Evolutionary conservation across 331 rosid species (phyloP), one percentile per base, ranked within the genome.

Genomic region (Rosa hybrid): DNA sequence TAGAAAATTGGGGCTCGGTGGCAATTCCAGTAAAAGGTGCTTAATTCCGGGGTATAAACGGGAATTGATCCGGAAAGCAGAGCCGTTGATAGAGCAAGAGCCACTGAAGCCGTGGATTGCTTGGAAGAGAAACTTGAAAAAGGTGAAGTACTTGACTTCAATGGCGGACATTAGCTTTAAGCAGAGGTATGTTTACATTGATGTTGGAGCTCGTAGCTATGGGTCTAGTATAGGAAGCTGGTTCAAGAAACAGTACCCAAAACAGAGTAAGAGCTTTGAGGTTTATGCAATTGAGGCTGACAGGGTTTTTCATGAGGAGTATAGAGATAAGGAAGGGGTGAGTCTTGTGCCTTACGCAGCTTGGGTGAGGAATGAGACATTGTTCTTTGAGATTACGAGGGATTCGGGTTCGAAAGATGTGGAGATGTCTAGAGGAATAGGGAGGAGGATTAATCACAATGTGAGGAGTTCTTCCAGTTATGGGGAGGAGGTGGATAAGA

Each of bases 291-390:
- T 90, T 68, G 92, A 90, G 56, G 92, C 91, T 4, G 92, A 91
- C 20, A 84, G 78, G 48, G 18, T 80, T 0, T 91, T 86, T 83
- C 94, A 90, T 50, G 83, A 72, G 60, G 90, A 87, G 81, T 90
- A 88, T 3, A 79, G 49, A 44, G 38, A 12, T 8, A 88, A 75
- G 53, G 82, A 84, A 76, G 88, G 85, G 56, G 84, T 91, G 0
- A 81, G 48, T 14, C 81, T 87, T 64, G 81, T 91, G 76, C 97
- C 94, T 27, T 88, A 77, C 65, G 92, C 90, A 10, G 97, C 92
- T 0, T 91, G 94, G 97, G 86, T 91, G 74, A 86, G 91, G 84
- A 90, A 88, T 75, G 92, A 90, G 84, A 88, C 97, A 2, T 46
- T 91, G 84, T 90, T 90, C 80, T 91, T 90, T 53, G 91, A 87